phyloP scores from a whole-genome alignment of 352 stramenopile genomes.

The Phytophthora ramorum region DNA sequence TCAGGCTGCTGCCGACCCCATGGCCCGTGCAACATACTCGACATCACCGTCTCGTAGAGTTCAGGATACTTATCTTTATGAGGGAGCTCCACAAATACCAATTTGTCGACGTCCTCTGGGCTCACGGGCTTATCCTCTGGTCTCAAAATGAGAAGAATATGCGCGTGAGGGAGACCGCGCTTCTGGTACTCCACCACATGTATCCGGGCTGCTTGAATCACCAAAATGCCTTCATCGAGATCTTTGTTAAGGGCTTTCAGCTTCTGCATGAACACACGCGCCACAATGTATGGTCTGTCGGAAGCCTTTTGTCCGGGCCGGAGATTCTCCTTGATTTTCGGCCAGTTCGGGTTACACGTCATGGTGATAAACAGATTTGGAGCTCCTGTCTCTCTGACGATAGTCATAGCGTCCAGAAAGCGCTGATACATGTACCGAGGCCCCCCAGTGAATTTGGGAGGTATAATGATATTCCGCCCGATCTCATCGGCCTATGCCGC shows the following conservation, averaged over 20 bases:
- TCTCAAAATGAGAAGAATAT: slow-evolving; percentile 54
- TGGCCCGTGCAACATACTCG: slow-evolving; percentile 23
- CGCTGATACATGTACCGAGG: slow-evolving; percentile 15
- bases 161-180: slow-evolving; percentile 49
- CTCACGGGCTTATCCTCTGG: slow-evolving; percentile 32
- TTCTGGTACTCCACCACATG: slow-evolving; percentile 63
- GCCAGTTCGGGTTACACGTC: slow-evolving; percentile 56
- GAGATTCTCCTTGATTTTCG: slow-evolving; percentile 40
- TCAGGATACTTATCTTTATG: slow-evolving; percentile 13
- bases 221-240: slow-evolving; percentile 35
- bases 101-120: slow-evolving; percentile 4
- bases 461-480: too few species aligned
- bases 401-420: slow-evolving; percentile 48
- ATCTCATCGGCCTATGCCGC: too few species aligned
- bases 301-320: slow-evolving; percentile 4
- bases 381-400: slow-evolving; percentile 41
- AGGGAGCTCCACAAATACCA: slow-evolving; percentile 33
- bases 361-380: slow-evolving; percentile 62
- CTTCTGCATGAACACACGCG: slow-evolving; percentile 32
- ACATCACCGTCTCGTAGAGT: slow-evolving; percentile 17
- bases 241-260: slow-evolving; percentile 30
- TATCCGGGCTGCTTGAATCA: slow-evolving; percentile 22
- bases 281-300: slow-evolving; percentile 28
- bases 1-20: slow-evolving; percentile 3
- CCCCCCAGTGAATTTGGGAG: not conserved